Evolutionary conservation across 352 stramenopile genomes (phyloP).

Genomic region (Globisporangium nagaii): DNA sequence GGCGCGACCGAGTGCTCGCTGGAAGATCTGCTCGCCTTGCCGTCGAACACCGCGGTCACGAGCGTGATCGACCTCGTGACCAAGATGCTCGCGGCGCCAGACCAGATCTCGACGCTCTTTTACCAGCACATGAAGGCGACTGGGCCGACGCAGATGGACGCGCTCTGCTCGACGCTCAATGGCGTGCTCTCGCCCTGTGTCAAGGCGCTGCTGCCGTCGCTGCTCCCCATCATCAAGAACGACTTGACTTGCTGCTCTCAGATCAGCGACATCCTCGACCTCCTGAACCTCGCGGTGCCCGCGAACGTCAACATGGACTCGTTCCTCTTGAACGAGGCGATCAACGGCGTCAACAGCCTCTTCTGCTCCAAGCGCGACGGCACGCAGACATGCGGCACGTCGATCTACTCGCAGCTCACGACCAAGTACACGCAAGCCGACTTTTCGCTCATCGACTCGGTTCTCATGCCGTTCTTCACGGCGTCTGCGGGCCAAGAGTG

Average conservation of each 20-base stretch:
- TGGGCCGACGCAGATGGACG: slow-evolving; percentile 27
- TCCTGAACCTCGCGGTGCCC: slow-evolving; percentile 45
- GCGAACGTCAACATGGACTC: slow-evolving; percentile 32
- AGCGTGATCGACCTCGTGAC: slow-evolving; percentile 33
- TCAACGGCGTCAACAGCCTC: slow-evolving; percentile 50
- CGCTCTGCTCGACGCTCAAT: slow-evolving; percentile 55
- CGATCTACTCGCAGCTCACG: slow-evolving; percentile 32
- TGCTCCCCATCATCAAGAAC: slow-evolving; percentile 34
- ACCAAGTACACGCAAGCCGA: slow-evolving; percentile 28
- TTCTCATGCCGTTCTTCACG: slow-evolving; percentile 22
- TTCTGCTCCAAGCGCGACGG: slow-evolving; percentile 36
- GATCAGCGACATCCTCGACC: slow-evolving; percentile 36
- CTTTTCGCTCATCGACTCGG: slow-evolving; percentile 23
- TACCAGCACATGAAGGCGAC: slow-evolving; percentile 14
- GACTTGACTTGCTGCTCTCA: slow-evolving; percentile 44
- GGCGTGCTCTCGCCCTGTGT: slow-evolving; percentile 32
- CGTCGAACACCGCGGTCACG: slow-evolving; percentile 14
- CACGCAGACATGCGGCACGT: slow-evolving; percentile 30
- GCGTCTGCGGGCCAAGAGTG: slow-evolving; percentile 17
- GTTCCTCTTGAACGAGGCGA: slow-evolving; percentile 29
- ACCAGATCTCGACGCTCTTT: slow-evolving; percentile 11
- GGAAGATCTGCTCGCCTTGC: slow-evolving; percentile 30
- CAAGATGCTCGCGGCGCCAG: slow-evolving; percentile 24
- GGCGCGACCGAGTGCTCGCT: slow-evolving; percentile 36
- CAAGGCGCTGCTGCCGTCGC: slow-evolving; percentile 33